Evolutionary conservation across 192 early-diverging fungal genomes (phyloP), one percentile per base, ranked within the genome.

Genomic region (Pilaira anomala): DNA sequence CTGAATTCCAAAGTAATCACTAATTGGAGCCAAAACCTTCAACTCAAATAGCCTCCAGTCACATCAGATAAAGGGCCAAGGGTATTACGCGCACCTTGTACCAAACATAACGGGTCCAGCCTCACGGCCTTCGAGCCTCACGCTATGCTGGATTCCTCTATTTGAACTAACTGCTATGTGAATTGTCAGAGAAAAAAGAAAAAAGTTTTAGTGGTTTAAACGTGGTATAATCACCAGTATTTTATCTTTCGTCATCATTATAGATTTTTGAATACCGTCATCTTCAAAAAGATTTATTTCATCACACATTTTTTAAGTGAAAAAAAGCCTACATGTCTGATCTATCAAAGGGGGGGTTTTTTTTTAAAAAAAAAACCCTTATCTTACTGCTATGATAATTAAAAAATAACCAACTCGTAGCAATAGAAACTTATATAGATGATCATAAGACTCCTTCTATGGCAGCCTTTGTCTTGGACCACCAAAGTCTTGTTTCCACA

Each of bases 361-460:
- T 42, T 41, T 58, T 19, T 22, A 58, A 58, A 58, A 58, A 55
- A 55, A 36, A n/a, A n/a, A n/a, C n/a, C 40, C 11, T 58, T 42
- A 58, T 42, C 55, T 58, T 58, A 58, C 55, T 58, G 55, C 55
- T 42, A 58, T 58, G 55, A 58, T 58, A 58, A 58, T 58, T 58
- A 58, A 58, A 58, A 58, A 58, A 42, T 42, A 58, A 36, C 19
- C 55, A 58, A 42, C 55, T 58, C 40, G 22, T 58, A 42, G 55
- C 55, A 58, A 58, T 58, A 58, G n/a, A 58, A 41, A 58, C 55
- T 42, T 58, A 55, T 55, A 55, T 55, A 55, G 26, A 30, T 55
- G 53, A 55, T 55, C 53, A 36, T 58, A 40, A 58, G 55, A 58
- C 55, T 58, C 39, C 36, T 58, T 58, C 55, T 40, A 36, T 58